phyloP scores from a whole-genome alignment of 2,329 filamentous ascomycete genomes.

The Paecilomyces sp. region DNA sequence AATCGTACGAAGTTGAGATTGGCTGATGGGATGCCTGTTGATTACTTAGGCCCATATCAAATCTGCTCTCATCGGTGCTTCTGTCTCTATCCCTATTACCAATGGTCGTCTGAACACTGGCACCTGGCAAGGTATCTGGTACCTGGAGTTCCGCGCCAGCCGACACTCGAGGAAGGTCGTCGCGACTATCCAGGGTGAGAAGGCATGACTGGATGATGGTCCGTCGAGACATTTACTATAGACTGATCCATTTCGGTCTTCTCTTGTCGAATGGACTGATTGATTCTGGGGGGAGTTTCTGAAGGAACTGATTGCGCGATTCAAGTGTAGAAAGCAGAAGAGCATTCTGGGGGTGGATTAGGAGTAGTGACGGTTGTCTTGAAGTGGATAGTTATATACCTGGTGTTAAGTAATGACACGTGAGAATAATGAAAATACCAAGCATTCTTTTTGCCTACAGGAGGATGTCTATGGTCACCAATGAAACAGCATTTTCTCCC shows the following conservation, averaged over 20 bases:
- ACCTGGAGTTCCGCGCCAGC: constrained; percentile 74
- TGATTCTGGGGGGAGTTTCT: background rate
- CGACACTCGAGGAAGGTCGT: constrained; percentile 77
- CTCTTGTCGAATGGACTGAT: background rate
- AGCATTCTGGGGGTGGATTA: background rate
- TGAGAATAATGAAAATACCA: too few species aligned
- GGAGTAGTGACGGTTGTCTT: background rate
- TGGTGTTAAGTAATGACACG: too few species aligned
- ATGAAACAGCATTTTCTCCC: background rate
- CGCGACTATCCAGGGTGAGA: constrained; percentile 90
- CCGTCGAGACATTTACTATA: background rate
- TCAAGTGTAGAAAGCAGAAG: background rate
- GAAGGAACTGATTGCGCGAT: background rate
- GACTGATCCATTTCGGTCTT: background rate
- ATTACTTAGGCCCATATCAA: constrained; percentile 77
- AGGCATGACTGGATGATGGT: constrained; percentile 26
- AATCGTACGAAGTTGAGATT: background rate
- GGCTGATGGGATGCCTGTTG: background rate
- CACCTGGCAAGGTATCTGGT: constrained; percentile 73
- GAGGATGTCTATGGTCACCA: background rate
- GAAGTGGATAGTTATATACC: background rate
- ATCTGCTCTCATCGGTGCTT: constrained; percentile 79
- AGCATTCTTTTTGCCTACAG: background rate
- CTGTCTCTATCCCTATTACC: constrained; percentile 82
- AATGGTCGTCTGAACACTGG: constrained; percentile 68